Base-by-base conservation (phyloP, 2,329 filamentous ascomycete genomes). In the Nemania diffusa region DNA sequence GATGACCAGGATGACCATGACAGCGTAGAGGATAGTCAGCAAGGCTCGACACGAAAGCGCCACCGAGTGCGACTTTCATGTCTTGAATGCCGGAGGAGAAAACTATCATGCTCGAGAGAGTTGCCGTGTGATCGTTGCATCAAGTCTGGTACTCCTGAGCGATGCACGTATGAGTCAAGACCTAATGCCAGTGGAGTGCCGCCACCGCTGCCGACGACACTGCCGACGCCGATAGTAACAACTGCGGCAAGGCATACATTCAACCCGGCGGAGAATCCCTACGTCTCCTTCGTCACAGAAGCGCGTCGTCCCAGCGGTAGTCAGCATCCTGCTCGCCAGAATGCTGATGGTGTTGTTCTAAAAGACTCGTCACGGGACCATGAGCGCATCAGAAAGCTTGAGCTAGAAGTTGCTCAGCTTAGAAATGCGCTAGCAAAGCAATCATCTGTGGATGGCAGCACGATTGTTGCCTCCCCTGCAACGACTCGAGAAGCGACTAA, bases 101-200 rank as follows among this genome's bases (percentile, higher is more conserved):
- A 89, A 79, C 80, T 89, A 42, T 88, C 86, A 27, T 89, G 87
- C 75, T 87, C 88, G 77, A 82, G 87, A 67, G 87, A 87, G 74
- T 83, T 88, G 72, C 87, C 87, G 26, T 89, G 87, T 74, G 86
- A 88, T 76, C 84, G 87, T 53, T 89, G 87, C 77, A 82, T 88
- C 77, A 88, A 88, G 78, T 88, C 86, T 67, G 86, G 86, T 72
- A 89, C 86, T 29, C 83, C 86, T 22, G 87, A 88, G 58, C 82
- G 84, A 17, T 89, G 87, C 78, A 86, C 84, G 69, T 89, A 88
- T 73, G 87, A 89, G 77, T 84, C 85, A 32, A 77, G 81, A 40
- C 81, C 81, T n/a, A n/a, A n/a, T 13, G 37, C 5, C 22, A 80
- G 81, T 29, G 63, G 62, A 2, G 24, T 51, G 24, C 48, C 70